Evolutionary conservation across 495 filamentous ascomycete genomes (phyloP), one percentile per base, ranked within the genome.

Genomic region (Trichocladium antarcticum): DNA sequence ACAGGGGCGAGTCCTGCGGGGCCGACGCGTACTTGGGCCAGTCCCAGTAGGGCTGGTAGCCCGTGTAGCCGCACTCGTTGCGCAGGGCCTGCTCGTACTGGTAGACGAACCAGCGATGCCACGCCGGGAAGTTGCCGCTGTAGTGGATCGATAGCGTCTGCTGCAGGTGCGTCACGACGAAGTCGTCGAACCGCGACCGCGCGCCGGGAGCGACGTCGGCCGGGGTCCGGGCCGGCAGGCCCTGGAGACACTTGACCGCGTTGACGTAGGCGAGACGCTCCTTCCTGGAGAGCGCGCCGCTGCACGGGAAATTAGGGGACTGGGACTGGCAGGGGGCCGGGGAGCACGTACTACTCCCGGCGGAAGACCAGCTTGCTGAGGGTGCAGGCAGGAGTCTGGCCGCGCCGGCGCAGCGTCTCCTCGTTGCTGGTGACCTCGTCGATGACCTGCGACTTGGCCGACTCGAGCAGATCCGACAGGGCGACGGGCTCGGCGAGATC

Each of bases 31-130:
- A 72, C 27, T 73, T 64, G 11, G 67, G 61, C 82, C 82, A 87
- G 67, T 84, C 71, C 80, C 81, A 84, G 65, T 82, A 83, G 19
- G 68, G 74, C 40, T 77, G 73, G 45, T 63, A 64, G 28, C 81
- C 81, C 0, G 56, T 75, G 55, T 85, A 88, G 36, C 80, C 81
- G 56, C 85, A 88, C 55, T 89, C 83, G 12, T 80, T 71, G 19
- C 76, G 70, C 5, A 89, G 68, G 1, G 83, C 79, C 57, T 80
- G 71, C 59, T 87, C 85, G 59, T 79, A 87, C 7, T 66, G 64
- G 49, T 65, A 75, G 34, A 74, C 67, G 57, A 78, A 87, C 62
- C 81, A 82, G 15, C 84, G 71, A 57, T 89, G 84, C 80, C 83
- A 87, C 1, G 75, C 63, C 27, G 85, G 65, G 64, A 89, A 84